Percentiles rank a stretch among this genome's conserved stretches.
phyloP scores from a whole-genome alignment of 2,329 filamentous ascomycete species.

The Calonectria pseudoreteaudii region DNA sequence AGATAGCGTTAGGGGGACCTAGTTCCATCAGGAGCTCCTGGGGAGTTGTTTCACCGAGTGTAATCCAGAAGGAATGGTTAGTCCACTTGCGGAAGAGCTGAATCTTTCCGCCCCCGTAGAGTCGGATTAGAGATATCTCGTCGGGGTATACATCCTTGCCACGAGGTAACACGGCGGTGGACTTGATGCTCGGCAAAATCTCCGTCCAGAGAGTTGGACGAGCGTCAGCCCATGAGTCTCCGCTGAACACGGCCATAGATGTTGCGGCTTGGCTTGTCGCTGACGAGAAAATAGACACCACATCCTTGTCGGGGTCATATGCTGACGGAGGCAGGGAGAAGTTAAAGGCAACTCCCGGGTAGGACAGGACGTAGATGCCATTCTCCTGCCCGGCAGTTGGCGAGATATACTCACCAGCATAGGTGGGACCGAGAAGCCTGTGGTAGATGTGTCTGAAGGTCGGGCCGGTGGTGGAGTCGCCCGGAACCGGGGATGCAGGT shows the following conservation, averaged over 20 bases:
- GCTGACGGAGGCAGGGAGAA: conserved; percentile 82
- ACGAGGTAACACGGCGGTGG: conserved; percentile 75
- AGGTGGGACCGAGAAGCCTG: conserved; percentile 91
- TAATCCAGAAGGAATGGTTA: conserved; percentile 75
- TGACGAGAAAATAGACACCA: conserved; percentile 86
- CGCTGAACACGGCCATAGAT: conserved; percentile 91
- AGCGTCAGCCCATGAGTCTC: conserved; percentile 89
- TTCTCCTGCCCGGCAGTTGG: conserved; percentile 65
- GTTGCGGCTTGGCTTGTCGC: conserved; percentile 80
- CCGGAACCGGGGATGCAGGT: conserved; percentile 48
- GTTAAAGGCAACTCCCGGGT: conserved; percentile 93
- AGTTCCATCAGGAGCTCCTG: conserved; percentile 93
- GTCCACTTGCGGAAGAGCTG: conserved; percentile 82
- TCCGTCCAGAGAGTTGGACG: conserved; percentile 82
- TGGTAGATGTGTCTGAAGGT: conserved; percentile 93
- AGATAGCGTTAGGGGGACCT: conserved; percentile 93
- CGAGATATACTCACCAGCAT: conserved; percentile 90
- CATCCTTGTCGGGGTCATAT: conserved; percentile 82
- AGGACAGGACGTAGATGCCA: conserved; percentile 91
- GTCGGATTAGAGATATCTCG: conserved; percentile 83
- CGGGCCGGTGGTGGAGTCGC: conserved; percentile 66
- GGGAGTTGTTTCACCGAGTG: conserved; percentile 86
- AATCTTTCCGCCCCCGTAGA: conserved; percentile 82
- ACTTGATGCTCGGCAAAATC: conserved; percentile 78
- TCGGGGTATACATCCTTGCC: conserved; percentile 85